These are phyloP conservation scores for Brassica cretica DNA, from an alignment of 345 rosid species.

Conservation along the genomic window DNA sequence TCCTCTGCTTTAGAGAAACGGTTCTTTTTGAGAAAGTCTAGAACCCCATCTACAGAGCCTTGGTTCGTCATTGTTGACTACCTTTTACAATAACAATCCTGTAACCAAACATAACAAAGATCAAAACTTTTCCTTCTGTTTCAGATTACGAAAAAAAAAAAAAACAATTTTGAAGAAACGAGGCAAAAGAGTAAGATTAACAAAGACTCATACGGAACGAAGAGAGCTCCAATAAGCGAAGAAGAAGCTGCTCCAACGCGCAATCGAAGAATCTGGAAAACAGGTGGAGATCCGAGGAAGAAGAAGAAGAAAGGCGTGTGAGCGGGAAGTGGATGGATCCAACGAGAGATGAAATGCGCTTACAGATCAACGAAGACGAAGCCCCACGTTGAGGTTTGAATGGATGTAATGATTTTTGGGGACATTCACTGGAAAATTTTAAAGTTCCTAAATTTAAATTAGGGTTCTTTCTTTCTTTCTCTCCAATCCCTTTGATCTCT, in stretches of 20 bases:
- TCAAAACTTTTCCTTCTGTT: neutral
- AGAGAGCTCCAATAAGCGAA: conserved; percentile 9
- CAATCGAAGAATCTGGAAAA: conserved; percentile 13
- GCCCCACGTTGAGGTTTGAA: conserved; percentile 33
- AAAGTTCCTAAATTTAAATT: conserved; percentile 38
- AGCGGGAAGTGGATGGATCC: conserved; percentile 25
- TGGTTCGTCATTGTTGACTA: conserved; percentile 60
- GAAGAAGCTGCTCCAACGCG: neutral
- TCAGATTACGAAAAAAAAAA: neutral
- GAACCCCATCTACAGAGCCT: conserved; percentile 66
- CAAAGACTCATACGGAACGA: conserved; percentile 27
- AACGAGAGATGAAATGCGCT: conserved; percentile 28
- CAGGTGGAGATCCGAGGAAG: conserved; percentile 19
- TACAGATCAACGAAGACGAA: conserved; percentile 36
- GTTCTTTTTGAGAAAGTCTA: conserved; percentile 76
- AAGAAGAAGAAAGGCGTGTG: neutral
- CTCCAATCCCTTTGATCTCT: neutral
- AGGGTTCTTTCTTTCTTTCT: conserved; percentile 38
- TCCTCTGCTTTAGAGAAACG: conserved; percentile 89
- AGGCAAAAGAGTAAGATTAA: neutral
- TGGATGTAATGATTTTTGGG: conserved; percentile 40
- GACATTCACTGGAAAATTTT: neutral
- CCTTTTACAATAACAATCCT: conserved; percentile 40
- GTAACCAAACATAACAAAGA: conserved; percentile 29
- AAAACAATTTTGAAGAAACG: conserved; percentile 18